Evolutionary conservation across 768 basidiomycete genomes (phyloP), one percentile per base, ranked within the genome.

Genomic region (Royoungia palumana): DNA sequence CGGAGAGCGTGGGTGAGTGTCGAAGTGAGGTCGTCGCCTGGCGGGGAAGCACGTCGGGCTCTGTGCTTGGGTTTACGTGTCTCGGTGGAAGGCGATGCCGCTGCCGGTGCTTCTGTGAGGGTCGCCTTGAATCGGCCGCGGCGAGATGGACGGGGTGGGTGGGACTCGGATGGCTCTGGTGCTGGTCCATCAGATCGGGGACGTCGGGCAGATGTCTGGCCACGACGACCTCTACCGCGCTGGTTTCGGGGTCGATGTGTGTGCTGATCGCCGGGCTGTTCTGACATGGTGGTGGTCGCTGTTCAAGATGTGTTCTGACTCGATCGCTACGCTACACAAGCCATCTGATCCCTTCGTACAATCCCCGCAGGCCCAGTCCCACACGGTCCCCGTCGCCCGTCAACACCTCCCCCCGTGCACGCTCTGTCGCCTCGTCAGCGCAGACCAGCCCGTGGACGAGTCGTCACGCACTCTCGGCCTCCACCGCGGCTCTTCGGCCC

Each of bases 21-120:
- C 5, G 88, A 89, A 0, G 89, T 88, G 30, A 93, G 78, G 61
- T 89, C 89, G 53, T 85, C 82, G 4, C 72, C 64, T 1, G 41
- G 46, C 2, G 51, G 55, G 3, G 39, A 41, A 1, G 49, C 6
- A 16, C 41, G 42, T 32, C 56, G 45, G 24, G 53, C 41, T 32
- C 28, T 58, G 22, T 41, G 48, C 35, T 50, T 48, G 19, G 48
- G 43, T 13, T 30, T 30, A 30, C 12, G 12, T 2, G 30, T 13
- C 30, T 30, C 30, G 13, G 11, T 14, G 5, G 55, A 50, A 0
- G 52, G 30, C 3, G 43, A 17, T 16, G 45, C n/a, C 20, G 49
- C 27, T 22, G 44, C 40, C 35, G 38, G 51, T 1, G 55, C 13
- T 14, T 64, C 58, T 6, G 74, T 71, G 28, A 76, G 64, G 5